These are phyloP conservation scores for Lodderomyces theae DNA, from an alignment of 1,139 yeast genomes.

Conservation along the genomic window DNA sequence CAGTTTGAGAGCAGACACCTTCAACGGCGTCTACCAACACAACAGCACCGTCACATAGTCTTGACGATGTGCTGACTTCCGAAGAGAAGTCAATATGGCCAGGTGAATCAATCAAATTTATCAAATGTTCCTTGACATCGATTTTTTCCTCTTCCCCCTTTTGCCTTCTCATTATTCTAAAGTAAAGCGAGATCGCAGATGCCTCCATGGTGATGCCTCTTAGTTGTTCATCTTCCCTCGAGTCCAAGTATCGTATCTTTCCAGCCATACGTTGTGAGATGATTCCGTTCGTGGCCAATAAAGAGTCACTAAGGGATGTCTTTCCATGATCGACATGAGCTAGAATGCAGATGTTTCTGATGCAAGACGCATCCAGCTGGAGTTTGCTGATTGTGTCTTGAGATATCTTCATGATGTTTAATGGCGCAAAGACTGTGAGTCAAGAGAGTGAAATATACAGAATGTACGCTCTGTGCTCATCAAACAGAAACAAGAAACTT, in stretches of 20 bases:
- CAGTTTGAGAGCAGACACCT: constrained; percentile 97
- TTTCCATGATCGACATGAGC: constrained; percentile 99
- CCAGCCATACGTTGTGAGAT: constrained; percentile 96
- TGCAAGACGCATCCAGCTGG: constrained; percentile 65
- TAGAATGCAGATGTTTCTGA: constrained; percentile 88
- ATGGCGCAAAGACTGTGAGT: background rate
- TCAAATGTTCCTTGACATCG: constrained; percentile 68
- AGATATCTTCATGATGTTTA: constrained; percentile 54
- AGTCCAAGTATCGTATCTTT: constrained; percentile 85
- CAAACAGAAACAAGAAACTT: background rate
- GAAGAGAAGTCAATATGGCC: constrained; percentile 97
- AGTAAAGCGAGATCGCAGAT: constrained; percentile 85
- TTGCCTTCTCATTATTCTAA: constrained; percentile 52
- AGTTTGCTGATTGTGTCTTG: constrained; percentile 62
- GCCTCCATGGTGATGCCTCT: constrained; percentile 99
- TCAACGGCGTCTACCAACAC: constrained; percentile 95
- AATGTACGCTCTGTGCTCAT: background rate
- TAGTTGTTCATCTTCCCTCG: constrained; percentile 92
- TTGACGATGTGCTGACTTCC: constrained; percentile 92
- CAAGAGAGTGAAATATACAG: background rate
- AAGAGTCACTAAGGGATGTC: constrained; percentile 89
- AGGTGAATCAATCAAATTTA: constrained; percentile 94
- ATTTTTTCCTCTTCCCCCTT: constrained; percentile 28
- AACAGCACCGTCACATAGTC: constrained; percentile 95
- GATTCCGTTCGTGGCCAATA: constrained; percentile 93